Evolutionary conservation across 1,284 basidiomycete genomes (phyloP), one percentile per base, ranked within the genome.

Genomic region (Jaminaea rosea): DNA sequence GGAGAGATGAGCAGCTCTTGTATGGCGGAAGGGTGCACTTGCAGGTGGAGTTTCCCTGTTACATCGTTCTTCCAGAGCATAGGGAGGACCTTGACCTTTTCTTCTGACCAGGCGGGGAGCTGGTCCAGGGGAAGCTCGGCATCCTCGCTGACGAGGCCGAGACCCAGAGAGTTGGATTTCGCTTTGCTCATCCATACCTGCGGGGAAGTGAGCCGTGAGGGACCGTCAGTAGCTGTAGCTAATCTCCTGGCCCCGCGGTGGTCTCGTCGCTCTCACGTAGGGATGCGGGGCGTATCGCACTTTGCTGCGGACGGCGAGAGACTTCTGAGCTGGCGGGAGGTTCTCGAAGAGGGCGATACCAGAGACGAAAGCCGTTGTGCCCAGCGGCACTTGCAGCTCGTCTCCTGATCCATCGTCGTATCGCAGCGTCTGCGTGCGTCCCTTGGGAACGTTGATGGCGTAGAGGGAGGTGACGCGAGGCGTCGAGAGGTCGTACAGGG

Each of bases 321-420:
- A 87, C 81, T 92, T 88, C 61, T 85, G 76, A 58, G 83, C 81
- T 0, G 78, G 71, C 0, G 87, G 81, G 17, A 93, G 78, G 31
- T 88, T 80, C 44, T 89, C 83, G 65, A 93, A 92, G 83, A 90
- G 92, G 34, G 81, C 85, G 76, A 80, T 81, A 4, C 88, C 89
- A 11, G 52, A 58, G 23, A 62, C 58, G 34, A 60, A 92, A 9
- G 84, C 87, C 0, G 90, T 94, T 0, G 87, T 88, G 1, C 88
- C 89, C 5, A 90, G 79, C 2, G 90, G 87, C 0, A 93, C 87
- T 7, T 79, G 69, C 1, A 92, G 76, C 75, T 85, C 84, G 58
- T 93, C 88, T 0, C 84, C 85, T 0, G 87, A 86, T 1, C 87
- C 88, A 73, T 93, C 90, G 67, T 93, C 90, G 73, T 94, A 93